Evolutionary conservation across 2,329 filamentous ascomycete genomes (phyloP).

Genomic region (Atkinsonella hypoxylon): DNA sequence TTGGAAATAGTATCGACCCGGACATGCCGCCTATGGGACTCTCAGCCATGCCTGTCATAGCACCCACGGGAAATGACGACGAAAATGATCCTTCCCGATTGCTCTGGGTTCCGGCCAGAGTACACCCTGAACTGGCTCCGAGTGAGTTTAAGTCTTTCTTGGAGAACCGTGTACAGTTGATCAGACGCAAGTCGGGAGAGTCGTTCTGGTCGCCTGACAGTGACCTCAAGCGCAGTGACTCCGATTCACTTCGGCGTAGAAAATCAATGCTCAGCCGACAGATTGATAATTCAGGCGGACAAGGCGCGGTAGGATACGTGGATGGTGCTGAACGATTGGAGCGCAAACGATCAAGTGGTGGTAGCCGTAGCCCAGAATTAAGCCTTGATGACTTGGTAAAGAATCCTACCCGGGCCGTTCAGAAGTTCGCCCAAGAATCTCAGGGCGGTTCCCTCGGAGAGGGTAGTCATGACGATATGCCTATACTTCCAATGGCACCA

Average conservation of each 20-base stretch:
- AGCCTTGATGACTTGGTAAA: constrained; percentile 72
- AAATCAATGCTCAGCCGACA: constrained; percentile 94
- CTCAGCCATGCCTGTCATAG: constrained; percentile 59
- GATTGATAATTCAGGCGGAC: constrained; percentile 59
- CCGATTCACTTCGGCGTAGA: constrained; percentile 60
- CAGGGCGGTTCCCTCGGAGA: constrained; percentile 32
- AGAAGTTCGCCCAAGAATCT: constrained; percentile 51
- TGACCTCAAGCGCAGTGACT: constrained; percentile 38
- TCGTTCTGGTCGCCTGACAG: constrained; percentile 47
- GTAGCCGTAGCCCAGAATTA: constrained; percentile 45
- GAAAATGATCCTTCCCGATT: constrained; percentile 80
- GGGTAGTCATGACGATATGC: constrained; percentile 55
- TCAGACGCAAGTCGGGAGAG: constrained; percentile 71
- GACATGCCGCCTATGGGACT: constrained; percentile 61
- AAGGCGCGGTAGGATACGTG: constrained; percentile 52
- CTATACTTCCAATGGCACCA: constrained; percentile 68
- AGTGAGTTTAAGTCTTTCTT: constrained; percentile 96
- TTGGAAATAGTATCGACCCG: constrained; percentile 58
- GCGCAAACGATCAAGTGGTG: constrained; percentile 53
- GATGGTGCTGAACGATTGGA: constrained; percentile 76
- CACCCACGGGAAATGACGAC: constrained; percentile 61
- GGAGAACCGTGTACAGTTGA: constrained; percentile 83
- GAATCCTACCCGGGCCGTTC: constrained; percentile 60
- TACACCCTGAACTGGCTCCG: constrained; percentile 90
- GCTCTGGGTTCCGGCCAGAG: constrained; percentile 89